Evolutionary conservation across 352 stramenopile species (phyloP).

Genomic region (Sclerospora graminicola): DNA sequence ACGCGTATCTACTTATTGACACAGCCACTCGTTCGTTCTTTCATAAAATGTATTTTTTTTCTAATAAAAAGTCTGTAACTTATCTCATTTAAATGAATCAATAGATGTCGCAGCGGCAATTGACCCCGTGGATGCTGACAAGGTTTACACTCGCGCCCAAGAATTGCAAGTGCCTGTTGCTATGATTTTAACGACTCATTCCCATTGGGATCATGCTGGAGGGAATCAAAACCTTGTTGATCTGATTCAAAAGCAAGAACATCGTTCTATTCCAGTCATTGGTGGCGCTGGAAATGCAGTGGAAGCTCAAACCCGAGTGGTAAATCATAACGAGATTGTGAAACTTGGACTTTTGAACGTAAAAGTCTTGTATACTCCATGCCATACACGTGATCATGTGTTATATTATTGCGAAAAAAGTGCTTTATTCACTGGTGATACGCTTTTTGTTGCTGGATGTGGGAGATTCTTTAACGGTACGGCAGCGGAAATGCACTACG

Average conservation of each 20-base stretch:
- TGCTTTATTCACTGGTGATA: slow-evolving; percentile 88
- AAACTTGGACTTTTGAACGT: slow-evolving; percentile 49
- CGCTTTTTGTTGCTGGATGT: slow-evolving; percentile 86
- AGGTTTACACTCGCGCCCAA: slow-evolving; percentile 58
- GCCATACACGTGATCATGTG: slow-evolving; percentile 88
- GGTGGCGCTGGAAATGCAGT: slow-evolving; percentile 70
- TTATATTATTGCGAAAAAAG: slow-evolving; percentile 55
- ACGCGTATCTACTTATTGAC: slow-evolving; percentile 85
- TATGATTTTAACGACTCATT: slow-evolving; percentile 87
- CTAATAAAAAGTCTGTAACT: not conserved
- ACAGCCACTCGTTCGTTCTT: slow-evolving; percentile 20
- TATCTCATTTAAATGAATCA: not conserved
- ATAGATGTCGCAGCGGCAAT: slow-evolving; percentile 62
- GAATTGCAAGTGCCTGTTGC: slow-evolving; percentile 57
- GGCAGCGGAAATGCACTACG: slow-evolving; percentile 79
- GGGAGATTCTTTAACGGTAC: slow-evolving; percentile 79
- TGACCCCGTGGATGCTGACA: slow-evolving; percentile 80
- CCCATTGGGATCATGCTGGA: slow-evolving; percentile 85
- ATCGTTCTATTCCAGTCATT: slow-evolving; percentile 46
- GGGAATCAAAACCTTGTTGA: slow-evolving; percentile 70
- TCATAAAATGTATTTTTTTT: not conserved
- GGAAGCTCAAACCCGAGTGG: slow-evolving; percentile 36
- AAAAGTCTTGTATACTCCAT: slow-evolving; percentile 78
- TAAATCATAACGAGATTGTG: slow-evolving; percentile 58
- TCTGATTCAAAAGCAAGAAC: slow-evolving; percentile 26